These are phyloP conservation scores for Pharnaceum exiguum DNA, from an alignment of 148 eudicot species.

Conservation along the genomic window DNA sequence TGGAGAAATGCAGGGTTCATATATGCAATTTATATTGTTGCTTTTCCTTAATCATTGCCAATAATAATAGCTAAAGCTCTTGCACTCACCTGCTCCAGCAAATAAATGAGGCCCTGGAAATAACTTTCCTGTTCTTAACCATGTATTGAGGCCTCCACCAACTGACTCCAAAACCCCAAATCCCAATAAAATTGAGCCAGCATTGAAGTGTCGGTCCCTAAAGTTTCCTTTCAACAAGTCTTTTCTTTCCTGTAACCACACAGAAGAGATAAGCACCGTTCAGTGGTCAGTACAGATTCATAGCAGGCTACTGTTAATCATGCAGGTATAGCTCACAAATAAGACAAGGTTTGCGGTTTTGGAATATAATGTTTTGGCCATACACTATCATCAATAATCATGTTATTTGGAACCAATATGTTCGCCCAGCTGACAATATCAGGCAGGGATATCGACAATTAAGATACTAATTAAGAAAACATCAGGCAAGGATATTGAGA, in stretches of 20 bases:
- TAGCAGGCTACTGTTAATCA: background rate
- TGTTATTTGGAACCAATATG: too few relatives aligned
- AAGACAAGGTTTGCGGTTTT: too few relatives aligned
- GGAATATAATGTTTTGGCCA: too few relatives aligned
- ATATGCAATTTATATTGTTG: background rate
- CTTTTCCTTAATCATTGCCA: background rate
- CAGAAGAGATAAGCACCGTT: background rate
- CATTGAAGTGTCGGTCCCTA: conserved; percentile 90
- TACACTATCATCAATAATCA: too few relatives aligned
- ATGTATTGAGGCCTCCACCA: conserved; percentile 85
- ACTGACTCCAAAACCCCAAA: conserved; percentile 82
- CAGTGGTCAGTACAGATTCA: background rate
- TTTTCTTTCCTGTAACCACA: conserved; percentile 67
- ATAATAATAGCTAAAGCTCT: too few relatives aligned
- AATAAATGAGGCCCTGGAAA: conserved; percentile 95
- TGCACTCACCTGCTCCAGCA: conserved; percentile 92
- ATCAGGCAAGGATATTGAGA: too few relatives aligned
- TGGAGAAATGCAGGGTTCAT: too few relatives aligned
- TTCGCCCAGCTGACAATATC: too few relatives aligned
- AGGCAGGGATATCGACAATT: too few relatives aligned
- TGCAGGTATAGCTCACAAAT: too few relatives aligned
- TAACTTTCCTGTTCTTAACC: conserved; percentile 84
- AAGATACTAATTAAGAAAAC: too few relatives aligned
- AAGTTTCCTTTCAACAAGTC: conserved; percentile 78
- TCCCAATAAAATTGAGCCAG: conserved; percentile 78